These are phyloP conservation scores for Heliamphora exappendiculata DNA, from an alignment of 148 eudicot genomes.

Conservation along the genomic window DNA sequence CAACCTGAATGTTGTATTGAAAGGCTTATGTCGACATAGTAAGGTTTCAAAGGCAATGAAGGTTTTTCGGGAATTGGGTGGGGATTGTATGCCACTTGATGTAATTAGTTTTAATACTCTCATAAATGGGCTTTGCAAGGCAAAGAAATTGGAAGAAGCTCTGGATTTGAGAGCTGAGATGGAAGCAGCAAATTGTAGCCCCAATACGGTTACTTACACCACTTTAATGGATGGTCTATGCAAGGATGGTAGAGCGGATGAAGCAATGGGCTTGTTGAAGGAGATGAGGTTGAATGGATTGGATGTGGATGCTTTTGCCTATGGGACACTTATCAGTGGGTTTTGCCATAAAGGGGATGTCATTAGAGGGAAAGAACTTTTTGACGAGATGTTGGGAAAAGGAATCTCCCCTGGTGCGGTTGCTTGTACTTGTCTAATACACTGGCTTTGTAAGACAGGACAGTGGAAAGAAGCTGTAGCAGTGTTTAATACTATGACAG, in stretches of 20 bases:
- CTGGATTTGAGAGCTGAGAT: slow-evolving; percentile 38
- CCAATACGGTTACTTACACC: slow-evolving; percentile 27
- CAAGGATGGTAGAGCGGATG: slow-evolving; percentile 38
- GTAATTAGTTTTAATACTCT: slow-evolving; percentile 51
- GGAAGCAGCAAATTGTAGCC: slow-evolving; percentile 29
- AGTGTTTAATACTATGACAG: slow-evolving; percentile 41
- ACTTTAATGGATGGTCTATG: slow-evolving; percentile 41
- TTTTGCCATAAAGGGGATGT: slow-evolving; percentile 39
- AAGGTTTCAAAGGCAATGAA: slow-evolving; percentile 40
- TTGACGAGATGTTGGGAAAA: slow-evolving; percentile 39
- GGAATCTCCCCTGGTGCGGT: slow-evolving; percentile 47
- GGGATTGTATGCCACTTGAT: slow-evolving; percentile 28
- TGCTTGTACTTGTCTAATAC: slow-evolving; percentile 37
- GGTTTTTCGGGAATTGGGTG: slow-evolving; percentile 26
- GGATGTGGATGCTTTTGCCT: slow-evolving; percentile 35
- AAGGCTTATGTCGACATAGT: slow-evolving; percentile 48
- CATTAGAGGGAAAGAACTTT: slow-evolving; percentile 35
- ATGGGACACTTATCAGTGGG: slow-evolving; percentile 49
- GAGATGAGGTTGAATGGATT: slow-evolving; percentile 39
- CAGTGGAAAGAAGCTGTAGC: slow-evolving; percentile 42
- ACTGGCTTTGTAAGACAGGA: slow-evolving; percentile 40
- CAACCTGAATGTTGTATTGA: slow-evolving; percentile 50
- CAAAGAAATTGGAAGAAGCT: slow-evolving; percentile 41
- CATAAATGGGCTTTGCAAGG: slow-evolving; percentile 47
- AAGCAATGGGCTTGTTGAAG: slow-evolving; percentile 36